Evolutionary conservation across 352 stramenopile species (phyloP).

Genomic region (Pythium phragmiticola): DNA sequence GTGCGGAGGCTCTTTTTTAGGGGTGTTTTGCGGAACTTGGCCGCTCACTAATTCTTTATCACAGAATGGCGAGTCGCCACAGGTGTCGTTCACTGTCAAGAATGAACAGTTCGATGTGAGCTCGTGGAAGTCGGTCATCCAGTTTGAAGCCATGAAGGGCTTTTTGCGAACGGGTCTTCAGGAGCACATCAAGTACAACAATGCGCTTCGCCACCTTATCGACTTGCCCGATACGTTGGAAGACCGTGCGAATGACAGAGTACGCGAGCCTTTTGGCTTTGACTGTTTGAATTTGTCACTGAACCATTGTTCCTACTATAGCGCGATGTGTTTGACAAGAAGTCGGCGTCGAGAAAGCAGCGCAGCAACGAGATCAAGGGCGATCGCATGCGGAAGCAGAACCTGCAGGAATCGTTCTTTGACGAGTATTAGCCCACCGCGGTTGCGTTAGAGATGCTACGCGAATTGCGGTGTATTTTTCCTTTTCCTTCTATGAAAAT

Average conservation of each 20-base stretch:
- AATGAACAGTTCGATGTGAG: conserved; percentile 70
- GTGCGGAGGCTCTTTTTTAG: conserved; percentile 33
- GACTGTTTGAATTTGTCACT: background rate
- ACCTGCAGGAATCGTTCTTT: conserved; percentile 74
- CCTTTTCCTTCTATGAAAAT: background rate
- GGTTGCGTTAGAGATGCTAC: background rate
- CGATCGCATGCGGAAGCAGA: conserved; percentile 74
- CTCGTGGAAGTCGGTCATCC: conserved; percentile 78
- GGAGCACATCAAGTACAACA: conserved; percentile 89
- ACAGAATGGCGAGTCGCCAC: conserved; percentile 76
- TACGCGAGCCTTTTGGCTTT: conserved; percentile 36
- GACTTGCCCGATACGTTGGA: conserved; percentile 78
- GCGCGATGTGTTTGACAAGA: conserved; percentile 84
- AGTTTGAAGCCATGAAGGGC: conserved; percentile 82
- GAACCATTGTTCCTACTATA: conserved; percentile 14
- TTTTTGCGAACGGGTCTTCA: conserved; percentile 72
- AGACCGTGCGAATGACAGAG: conserved; percentile 65
- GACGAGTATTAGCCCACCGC: conserved; percentile 39
- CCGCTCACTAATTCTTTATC: background rate
- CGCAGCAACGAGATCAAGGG: conserved; percentile 80
- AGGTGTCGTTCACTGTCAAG: conserved; percentile 76
- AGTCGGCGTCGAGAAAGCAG: conserved; percentile 70
- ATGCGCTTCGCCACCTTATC: conserved; percentile 68
- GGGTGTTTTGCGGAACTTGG: background rate
- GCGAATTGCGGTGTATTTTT: background rate